Evolutionary conservation across 2,329 filamentous ascomycete species (phyloP).

Genomic region (Clarireedia homoeocarpa): DNA sequence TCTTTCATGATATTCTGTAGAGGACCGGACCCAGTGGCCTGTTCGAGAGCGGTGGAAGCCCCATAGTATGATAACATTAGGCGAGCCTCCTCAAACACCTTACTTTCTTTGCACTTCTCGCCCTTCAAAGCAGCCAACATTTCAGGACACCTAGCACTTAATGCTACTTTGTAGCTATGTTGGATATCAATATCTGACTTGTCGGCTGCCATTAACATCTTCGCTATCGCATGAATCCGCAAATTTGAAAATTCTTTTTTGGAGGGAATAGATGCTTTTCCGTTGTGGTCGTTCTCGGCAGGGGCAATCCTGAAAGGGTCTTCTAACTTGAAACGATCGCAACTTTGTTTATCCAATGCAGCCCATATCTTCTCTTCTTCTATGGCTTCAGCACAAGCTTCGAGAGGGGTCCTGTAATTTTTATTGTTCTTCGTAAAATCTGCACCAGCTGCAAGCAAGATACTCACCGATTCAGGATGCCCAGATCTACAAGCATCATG

Average conservation of each 20-base stretch:
- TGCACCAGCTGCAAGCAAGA: slow-evolving; percentile 11
- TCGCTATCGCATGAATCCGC: neutral
- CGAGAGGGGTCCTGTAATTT: neutral
- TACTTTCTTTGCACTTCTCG: neutral
- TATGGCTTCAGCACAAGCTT: slow-evolving; percentile 8
- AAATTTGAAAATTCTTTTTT: neutral
- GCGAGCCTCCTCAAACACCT: neutral
- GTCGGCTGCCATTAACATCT: neutral
- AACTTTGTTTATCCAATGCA: neutral
- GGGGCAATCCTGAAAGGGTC: neutral
- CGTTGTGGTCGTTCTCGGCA: neutral
- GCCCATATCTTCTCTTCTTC: slow-evolving; percentile 11
- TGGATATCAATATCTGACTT: neutral
- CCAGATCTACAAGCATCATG: slow-evolving; percentile 13
- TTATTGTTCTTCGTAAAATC: slow-evolving; percentile 9
- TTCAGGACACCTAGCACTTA: neutral
- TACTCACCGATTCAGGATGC: slow-evolving; percentile 9
- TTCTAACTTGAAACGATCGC: neutral
- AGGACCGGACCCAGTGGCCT: neutral
- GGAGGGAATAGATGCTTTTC: neutral
- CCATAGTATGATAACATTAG: neutral
- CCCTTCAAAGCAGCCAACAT: neutral
- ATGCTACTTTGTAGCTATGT: neutral
- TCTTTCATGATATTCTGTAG: neutral
- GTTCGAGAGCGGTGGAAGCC: neutral